Evolutionary conservation across 2,329 filamentous ascomycete species (phyloP).

Genomic region (Colletotrichum shisoi): DNA sequence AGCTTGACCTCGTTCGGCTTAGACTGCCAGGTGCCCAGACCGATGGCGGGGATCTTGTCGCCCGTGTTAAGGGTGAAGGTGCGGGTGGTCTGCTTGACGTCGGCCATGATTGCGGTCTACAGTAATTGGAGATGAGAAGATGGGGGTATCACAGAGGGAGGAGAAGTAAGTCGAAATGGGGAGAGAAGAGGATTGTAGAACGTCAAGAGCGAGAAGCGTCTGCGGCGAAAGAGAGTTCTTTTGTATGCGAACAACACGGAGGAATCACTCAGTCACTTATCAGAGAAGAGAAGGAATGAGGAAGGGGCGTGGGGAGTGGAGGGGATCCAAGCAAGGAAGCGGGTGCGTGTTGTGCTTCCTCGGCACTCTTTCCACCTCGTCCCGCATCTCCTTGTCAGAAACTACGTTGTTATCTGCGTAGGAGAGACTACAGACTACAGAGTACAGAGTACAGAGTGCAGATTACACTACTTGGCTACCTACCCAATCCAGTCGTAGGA

Average conservation of each 20-base stretch:
- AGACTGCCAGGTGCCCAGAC: conserved; percentile 83
- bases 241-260: conserved; percentile 24
- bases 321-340: not conserved
- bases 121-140: not conserved
- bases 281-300: not conserved
- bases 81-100: conserved; percentile 46
- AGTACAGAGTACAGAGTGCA: too few species aligned
- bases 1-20: conserved; percentile 71
- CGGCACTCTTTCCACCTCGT: conserved; percentile 22
- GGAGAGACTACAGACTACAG: not conserved
- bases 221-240: conserved; percentile 22
- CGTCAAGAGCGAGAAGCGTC: not conserved
- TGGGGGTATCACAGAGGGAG: conserved; percentile 13
- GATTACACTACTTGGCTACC: too few species aligned
- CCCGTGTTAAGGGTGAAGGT: conserved; percentile 77
- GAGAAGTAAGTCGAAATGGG: conserved; percentile 5
- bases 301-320: not conserved
- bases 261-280: not conserved
- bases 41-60: conserved; percentile 78
- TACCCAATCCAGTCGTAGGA: not conserved
- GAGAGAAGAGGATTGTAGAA: conserved; percentile 11
- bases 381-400: not conserved
- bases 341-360: not conserved
- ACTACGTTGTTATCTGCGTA: not conserved
- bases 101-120: conserved; percentile 25